Conservation (phyloP, 2,329 filamentous ascomycete species). For the Zymoseptoria pseudotritici region DNA sequence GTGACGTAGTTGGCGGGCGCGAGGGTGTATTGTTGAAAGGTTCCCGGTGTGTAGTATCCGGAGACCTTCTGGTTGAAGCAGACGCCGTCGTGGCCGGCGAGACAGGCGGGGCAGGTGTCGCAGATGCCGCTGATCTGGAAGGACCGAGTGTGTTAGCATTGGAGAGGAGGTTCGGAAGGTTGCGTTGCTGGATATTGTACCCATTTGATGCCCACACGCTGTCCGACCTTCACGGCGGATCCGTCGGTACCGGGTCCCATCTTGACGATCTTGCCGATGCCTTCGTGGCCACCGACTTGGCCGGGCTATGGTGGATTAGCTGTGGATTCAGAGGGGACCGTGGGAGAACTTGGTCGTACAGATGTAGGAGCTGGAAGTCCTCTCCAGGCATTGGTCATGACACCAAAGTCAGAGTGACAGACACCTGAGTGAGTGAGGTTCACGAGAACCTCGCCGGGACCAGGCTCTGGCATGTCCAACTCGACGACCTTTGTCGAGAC, state of each 20-base stretch:
- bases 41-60: conserved; percentile 62
- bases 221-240: conserved; percentile 54
- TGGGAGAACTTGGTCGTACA: conserved; percentile 31
- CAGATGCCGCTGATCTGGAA: conserved; percentile 46
- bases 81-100: conserved; percentile 47
- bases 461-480: conserved; percentile 58
- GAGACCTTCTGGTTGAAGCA: conserved; percentile 53
- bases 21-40: conserved; percentile 64
- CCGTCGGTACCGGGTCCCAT: conserved; percentile 53
- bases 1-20: conserved; percentile 62
- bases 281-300: conserved; percentile 63
- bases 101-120: conserved; percentile 47
- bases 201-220: conserved; percentile 66
- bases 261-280: conserved; percentile 57
- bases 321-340: background rate
- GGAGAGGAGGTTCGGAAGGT: too few relatives aligned
- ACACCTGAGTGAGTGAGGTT: conserved; percentile 52
- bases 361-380: conserved; percentile 51
- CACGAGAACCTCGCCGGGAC: conserved; percentile 43
- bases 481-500: conserved; percentile 59
- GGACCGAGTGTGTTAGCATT: background rate
- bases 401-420: conserved; percentile 55
- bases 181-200: too few relatives aligned
- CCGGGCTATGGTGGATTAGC: background rate
- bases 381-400: conserved; percentile 40